Percentiles rank a stretch among this genome's conserved stretches.
phyloP scores from a whole-genome alignment of 2,329 filamentous ascomycete genomes.

The Colletotrichum neosansevieriae region DNA sequence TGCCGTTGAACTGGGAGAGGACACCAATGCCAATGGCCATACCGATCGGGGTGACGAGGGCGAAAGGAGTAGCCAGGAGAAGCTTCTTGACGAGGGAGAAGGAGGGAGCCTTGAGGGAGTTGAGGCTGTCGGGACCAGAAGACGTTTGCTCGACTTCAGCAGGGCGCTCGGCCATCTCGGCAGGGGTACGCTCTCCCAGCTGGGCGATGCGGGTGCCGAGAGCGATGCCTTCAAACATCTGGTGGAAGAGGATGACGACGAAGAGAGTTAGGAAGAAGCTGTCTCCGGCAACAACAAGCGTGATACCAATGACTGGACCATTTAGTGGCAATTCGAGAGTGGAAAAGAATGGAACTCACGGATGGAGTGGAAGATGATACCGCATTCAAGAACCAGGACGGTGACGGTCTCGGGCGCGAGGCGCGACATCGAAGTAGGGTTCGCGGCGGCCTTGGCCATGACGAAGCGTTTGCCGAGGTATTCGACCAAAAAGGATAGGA shows the following conservation, averaged over 20 bases:
- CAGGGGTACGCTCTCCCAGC: conserved; percentile 54
- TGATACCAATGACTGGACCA: conserved; percentile 69
- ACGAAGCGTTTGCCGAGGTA: conserved; percentile 73
- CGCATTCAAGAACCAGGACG: conserved; percentile 78
- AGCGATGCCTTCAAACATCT: conserved; percentile 82
- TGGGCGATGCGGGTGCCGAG: conserved; percentile 78
- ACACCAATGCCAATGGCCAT: conserved; percentile 86
- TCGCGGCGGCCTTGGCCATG: conserved; percentile 45
- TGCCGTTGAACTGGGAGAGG: conserved; percentile 78
- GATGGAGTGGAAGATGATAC: conserved; percentile 81
- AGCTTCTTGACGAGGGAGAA: conserved; percentile 65
- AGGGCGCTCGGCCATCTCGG: conserved; percentile 14
- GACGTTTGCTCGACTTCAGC: conserved; percentile 46
- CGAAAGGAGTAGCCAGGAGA: conserved; percentile 72
- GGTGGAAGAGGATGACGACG: conserved; percentile 80
- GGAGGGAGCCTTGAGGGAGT: conserved; percentile 21
- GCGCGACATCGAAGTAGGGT: conserved; percentile 42
- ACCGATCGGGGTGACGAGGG: conserved; percentile 79
- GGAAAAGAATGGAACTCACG: conserved; percentile 56
- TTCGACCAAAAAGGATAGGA: conserved; percentile 79
- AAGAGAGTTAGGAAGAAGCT: conserved; percentile 69
- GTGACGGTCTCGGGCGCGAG: conserved; percentile 64
- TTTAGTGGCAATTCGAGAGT: conserved; percentile 30
- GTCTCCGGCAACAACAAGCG: conserved; percentile 71
- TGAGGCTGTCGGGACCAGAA: conserved; percentile 22